Evolutionary conservation across 2,329 filamentous ascomycete species (phyloP).

Genomic region (Aspergillus ruber): DNA sequence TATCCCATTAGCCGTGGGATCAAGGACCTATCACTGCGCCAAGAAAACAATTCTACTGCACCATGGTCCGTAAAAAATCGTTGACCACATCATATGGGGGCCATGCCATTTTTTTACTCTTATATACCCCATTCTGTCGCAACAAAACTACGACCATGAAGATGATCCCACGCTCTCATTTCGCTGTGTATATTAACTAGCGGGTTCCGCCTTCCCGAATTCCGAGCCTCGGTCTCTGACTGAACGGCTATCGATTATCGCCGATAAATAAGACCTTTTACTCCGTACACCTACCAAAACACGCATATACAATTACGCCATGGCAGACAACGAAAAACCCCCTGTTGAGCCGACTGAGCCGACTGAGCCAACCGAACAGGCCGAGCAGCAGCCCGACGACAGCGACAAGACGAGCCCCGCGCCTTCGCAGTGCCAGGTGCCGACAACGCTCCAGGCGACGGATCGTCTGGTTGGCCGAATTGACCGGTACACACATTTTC

Average conservation of each 20-base stretch:
- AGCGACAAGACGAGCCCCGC: slow-evolving; percentile 6
- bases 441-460: slow-evolving; percentile 20
- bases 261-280: background rate
- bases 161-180: background rate
- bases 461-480: slow-evolving; percentile 25
- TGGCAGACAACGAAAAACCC: slow-evolving; percentile 15
- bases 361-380: slow-evolving; percentile 3
- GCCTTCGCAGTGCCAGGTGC: slow-evolving; percentile 14
- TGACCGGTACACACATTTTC: no score
- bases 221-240: slow-evolving; percentile 23
- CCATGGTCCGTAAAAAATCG: no score
- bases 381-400: background rate
- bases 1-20: no score
- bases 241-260: background rate
- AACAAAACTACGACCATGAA: background rate
- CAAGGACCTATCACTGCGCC: no score
- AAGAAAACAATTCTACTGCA: no score
- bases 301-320: slow-evolving; percentile 5
- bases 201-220: slow-evolving; percentile 4
- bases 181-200: background rate
- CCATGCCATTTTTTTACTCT: background rate
- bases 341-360: slow-evolving; percentile 8
- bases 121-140: background rate
- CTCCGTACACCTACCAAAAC: slow-evolving; percentile 1
- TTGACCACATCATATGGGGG: no score